A percentile compares a stretch with the other conserved stretches of the same genome.
Evolutionary conservation across 129 eudicot genomes (phyloP).

Genomic region (Helichrysum umbraculigerum): DNA sequence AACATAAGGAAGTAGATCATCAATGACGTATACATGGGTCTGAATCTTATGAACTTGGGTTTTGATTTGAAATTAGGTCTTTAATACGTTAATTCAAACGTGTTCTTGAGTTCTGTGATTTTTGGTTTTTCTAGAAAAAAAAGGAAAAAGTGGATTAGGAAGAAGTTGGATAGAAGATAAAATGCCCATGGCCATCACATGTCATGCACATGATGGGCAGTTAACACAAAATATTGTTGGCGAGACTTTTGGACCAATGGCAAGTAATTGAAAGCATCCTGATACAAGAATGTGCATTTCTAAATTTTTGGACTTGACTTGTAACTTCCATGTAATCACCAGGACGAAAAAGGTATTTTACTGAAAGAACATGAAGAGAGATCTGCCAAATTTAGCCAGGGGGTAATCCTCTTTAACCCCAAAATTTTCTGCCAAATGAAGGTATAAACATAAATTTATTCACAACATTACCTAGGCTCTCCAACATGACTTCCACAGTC

Average conservation of each 20-base stretch:
- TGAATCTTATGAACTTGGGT: conserved; percentile 5
- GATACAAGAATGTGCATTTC: neutral
- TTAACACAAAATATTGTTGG: neutral
- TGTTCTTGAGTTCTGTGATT: no score
- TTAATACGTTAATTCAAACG: no score
- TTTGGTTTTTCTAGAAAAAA: neutral
- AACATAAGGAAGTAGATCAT: conserved; percentile 14
- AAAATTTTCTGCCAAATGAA: neutral
- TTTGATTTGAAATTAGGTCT: neutral
- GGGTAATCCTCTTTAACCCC: no score
- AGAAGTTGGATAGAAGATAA: neutral
- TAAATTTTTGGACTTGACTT: neutral
- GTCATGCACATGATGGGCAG: neutral
- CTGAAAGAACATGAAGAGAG: neutral
- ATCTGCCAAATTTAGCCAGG: neutral
- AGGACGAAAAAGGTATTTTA: neutral
- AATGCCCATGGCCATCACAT: neutral
- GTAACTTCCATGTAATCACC: neutral
- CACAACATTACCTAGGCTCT: conserved; percentile 58
- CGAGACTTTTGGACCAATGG: neutral
- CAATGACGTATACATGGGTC: conserved; percentile 2
- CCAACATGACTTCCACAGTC: conserved; percentile 95
- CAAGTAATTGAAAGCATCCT: neutral
- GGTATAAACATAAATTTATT: neutral
- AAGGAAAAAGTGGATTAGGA: neutral